A percentile compares a stretch with the other conserved stretches of the same genome.
Evolutionary conservation across 345 rosid species (phyloP).

Genomic region (Odontarrhena argentea): DNA sequence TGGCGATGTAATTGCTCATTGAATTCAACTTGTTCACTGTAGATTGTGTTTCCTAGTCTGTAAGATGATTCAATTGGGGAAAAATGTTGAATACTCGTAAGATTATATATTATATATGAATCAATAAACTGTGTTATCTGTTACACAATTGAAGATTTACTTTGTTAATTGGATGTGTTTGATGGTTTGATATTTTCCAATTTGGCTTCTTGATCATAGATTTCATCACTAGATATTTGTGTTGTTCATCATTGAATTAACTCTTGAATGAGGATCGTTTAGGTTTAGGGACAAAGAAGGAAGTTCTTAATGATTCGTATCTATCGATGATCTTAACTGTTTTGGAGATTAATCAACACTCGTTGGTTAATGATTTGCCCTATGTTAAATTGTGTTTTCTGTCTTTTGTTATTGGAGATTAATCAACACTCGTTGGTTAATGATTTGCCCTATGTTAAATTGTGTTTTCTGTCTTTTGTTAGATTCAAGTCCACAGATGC

Average conservation of each 20-base stretch:
- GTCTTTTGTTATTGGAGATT: not conserved
- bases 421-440: not conserved
- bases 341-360: conserved; percentile 8
- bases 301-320: conserved; percentile 10
- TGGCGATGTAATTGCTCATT: conserved; percentile 61
- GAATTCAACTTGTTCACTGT: conserved; percentile 31
- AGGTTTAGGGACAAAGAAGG: not conserved
- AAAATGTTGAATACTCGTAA: conserved; percentile 15
- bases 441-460: not conserved
- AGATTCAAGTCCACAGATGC: not conserved
- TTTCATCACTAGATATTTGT: not conserved
- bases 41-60: conserved; percentile 24
- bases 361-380: not conserved
- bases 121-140: not conserved
- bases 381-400: not conserved
- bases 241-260: not conserved
- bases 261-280: not conserved
- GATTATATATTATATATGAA: not conserved
- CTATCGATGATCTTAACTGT: not conserved
- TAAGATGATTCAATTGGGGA: conserved; percentile 16
- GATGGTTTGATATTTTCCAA: not conserved
- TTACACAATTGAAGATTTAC: not conserved
- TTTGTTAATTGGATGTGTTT: conserved; percentile 18
- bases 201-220: conserved; percentile 23
- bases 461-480: not conserved